Percentiles rank a stretch among this genome's conserved stretches.
These are phyloP conservation scores for Rauvolfia tetraphylla DNA, from an alignment of 257 asterid species.

Conservation along the genomic window DNA sequence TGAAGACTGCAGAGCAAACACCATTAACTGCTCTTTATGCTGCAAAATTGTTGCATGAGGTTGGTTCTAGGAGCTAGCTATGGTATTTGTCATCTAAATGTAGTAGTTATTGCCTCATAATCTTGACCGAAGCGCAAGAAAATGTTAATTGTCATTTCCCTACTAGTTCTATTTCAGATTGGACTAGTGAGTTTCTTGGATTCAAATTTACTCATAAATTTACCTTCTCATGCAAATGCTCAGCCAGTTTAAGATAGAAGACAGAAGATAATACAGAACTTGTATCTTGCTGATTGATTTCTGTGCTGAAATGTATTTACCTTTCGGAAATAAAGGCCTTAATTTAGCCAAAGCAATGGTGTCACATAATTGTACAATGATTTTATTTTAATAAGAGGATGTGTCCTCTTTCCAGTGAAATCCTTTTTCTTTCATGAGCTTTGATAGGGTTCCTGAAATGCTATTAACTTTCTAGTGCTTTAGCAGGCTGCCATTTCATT, in stretches of 20 bases:
- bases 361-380: background rate
- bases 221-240: background rate
- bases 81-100: background rate
- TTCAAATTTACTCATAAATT: background rate
- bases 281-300: background rate
- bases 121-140: background rate
- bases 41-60: constrained; percentile 72
- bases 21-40: constrained; percentile 72
- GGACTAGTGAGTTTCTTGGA: background rate
- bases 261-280: background rate
- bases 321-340: background rate
- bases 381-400: background rate
- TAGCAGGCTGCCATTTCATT: background rate
- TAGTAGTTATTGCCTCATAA: background rate
- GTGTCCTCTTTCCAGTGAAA: background rate
- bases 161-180: background rate
- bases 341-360: background rate
- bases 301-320: background rate
- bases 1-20: constrained; percentile 87
- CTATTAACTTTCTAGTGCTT: background rate
- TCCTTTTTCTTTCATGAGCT: background rate
- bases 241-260: background rate
- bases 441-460: background rate
- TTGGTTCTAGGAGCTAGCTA: constrained; percentile 14
- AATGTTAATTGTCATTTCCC: background rate